A percentile compares a stretch with the other conserved stretches of the same genome.
Conservation (phyloP, 345 rosid genomes). For the Dovyalis caffra region DNA sequence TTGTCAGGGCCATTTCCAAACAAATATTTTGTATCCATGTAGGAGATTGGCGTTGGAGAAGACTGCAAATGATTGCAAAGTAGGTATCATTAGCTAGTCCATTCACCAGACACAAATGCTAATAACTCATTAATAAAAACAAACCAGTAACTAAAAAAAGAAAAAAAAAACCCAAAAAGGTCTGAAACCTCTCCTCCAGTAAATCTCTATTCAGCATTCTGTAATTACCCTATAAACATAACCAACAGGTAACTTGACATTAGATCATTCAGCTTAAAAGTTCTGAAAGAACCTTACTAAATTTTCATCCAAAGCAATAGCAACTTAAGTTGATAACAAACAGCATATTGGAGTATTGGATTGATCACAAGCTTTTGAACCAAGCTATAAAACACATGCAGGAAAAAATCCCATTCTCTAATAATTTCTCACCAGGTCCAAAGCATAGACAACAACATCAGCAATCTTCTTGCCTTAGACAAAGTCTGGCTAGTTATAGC, state of each 20-base stretch:
- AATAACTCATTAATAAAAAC: not conserved
- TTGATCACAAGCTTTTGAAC: not conserved
- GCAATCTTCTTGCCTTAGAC: too few relatives aligned
- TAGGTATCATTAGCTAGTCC: not conserved
- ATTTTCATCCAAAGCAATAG: not conserved
- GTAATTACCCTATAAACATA: not conserved
- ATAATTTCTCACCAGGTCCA: too few relatives aligned
- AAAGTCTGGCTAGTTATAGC: too few relatives aligned
- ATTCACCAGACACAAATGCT: too few relatives aligned
- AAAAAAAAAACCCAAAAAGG: not conserved
- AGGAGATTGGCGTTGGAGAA: not conserved
- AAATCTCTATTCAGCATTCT: not conserved
- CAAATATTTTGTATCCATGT: slow-evolving; percentile 24
- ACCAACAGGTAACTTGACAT: not conserved
- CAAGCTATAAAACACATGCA: too few relatives aligned
- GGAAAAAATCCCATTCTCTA: not conserved
- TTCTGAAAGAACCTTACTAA: not conserved
- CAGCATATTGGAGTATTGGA: not conserved
- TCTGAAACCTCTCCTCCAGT: not conserved
- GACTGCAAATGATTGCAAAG: not conserved
- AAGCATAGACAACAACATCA: too few relatives aligned
- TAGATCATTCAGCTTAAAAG: not conserved
- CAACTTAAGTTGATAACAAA: not conserved
- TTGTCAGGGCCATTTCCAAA: slow-evolving; percentile 24
- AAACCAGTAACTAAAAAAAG: too few relatives aligned